phyloP scores from a whole-genome alignment of 2,329 filamentous ascomycete species.

The Scytalidium sp. region DNA sequence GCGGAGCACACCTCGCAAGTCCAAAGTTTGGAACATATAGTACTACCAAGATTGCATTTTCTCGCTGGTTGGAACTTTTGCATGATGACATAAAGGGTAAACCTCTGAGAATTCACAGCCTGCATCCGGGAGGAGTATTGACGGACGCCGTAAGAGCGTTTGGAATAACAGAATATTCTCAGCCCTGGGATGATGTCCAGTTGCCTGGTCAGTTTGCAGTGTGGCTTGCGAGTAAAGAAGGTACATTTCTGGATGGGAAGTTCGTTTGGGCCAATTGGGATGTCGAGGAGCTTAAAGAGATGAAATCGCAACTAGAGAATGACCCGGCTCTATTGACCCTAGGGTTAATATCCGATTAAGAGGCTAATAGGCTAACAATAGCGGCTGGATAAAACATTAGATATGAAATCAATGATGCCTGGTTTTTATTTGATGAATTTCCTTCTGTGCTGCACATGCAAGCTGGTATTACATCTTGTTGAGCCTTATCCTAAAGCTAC shows the following conservation, averaged over 20 bases:
- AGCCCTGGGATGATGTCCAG: slow-evolving; percentile 2
- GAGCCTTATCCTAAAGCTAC: no score
- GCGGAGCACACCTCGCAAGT: neutral
- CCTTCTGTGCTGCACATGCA: no score
- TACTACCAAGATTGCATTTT: slow-evolving; percentile 1
- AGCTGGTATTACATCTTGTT: no score
- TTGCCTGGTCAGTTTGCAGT: slow-evolving; percentile 3
- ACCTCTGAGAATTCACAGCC: neutral
- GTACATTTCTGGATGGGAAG: slow-evolving; percentile 39
- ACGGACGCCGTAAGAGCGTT: slow-evolving; percentile 2
- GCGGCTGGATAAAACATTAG: no score
- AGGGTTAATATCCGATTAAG: neutral
- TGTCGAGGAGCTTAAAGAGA: slow-evolving; percentile 39
- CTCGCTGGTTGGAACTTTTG: neutral
- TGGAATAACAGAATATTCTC: neutral
- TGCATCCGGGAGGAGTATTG: slow-evolving; percentile 2
- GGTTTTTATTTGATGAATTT: no score
- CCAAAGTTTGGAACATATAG: slow-evolving; percentile 6
- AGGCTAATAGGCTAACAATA: no score
- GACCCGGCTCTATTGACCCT: slow-evolving; percentile 3
- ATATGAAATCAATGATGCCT: no score
- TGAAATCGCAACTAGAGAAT: slow-evolving; percentile 1
- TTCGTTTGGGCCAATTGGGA: slow-evolving; percentile 48
- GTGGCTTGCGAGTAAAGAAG: slow-evolving; percentile 28
- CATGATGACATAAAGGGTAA: neutral